Base-by-base conservation (phyloP, 768 basidiomycete genomes). In the Mrakia gelida region DNA sequence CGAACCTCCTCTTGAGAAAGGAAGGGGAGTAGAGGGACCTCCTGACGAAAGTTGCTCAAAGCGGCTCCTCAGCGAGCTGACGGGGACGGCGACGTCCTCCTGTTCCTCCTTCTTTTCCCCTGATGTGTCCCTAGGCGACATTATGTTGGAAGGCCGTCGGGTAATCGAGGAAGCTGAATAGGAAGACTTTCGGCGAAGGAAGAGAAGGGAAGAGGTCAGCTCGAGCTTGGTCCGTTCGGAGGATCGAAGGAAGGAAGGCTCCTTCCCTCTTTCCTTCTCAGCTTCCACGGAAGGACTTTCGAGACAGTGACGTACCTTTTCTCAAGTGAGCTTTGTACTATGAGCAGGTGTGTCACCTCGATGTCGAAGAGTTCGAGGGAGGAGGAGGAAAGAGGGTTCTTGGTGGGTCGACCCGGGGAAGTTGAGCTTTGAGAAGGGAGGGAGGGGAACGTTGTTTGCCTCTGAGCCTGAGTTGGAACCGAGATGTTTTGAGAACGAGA, bases 51-150 rank as follows among this genome's bases (percentile, higher is more conserved):
- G 52, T 3, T n/a, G 26, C 23, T 73, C 72, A 15, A 32, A 73
- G 9, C 72, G 72, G 21, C 10, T 23, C 18, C 72, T 28, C 16
- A 73, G 54, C 34, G 72, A 73, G 72, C 56, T 61, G 30, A 73
- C 72, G 23, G 54, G 71, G 3, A 32, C 72, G 56, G 26, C 28
- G 54, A 49, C 30, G 49, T 73, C 71, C 16, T 67, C 65, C n/a
- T n/a, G n/a, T n/a, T n/a, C n/a, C n/a, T n/a, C n/a, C n/a, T n/a
- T n/a, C n/a, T n/a, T n/a, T n/a, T n/a, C n/a, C n/a, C n/a, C n/a
- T n/a, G n/a, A n/a, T n/a, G n/a, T n/a, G n/a, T n/a, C n/a, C n/a
- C 49, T 52, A 10, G 49, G 49, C 18, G 49, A 21, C 49, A 52
- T 52, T 3, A 1, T 52, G 49, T 21, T 21, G 49, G 15, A 21